Base-by-base conservation (phyloP, 495 filamentous ascomycete genomes). In the Neurospora discreta region DNA sequence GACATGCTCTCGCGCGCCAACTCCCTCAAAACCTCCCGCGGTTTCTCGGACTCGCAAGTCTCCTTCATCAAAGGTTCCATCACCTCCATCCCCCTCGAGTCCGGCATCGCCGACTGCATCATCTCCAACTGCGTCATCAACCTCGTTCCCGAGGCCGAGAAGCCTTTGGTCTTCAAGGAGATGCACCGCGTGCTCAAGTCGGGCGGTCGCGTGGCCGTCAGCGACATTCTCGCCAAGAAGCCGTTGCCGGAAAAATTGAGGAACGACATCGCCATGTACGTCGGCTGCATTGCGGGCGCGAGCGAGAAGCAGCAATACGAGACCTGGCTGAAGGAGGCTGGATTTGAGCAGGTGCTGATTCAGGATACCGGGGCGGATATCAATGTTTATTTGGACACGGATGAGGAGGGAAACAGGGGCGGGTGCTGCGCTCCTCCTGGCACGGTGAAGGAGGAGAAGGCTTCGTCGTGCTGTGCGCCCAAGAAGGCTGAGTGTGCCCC, bases 121-220 rank as follows among this genome's bases (percentile, higher is more conserved):
- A 89, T 90, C 72, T 80, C 77, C 71, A 80, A 81, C 74, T 89
- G 88, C 75, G 88, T 90, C 67, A 81, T 91, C 72, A 92, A 91
- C 77, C 86, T 92, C 0, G 87, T 92, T 0, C 88, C 89, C 1
- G 77, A 79, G 20, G 70, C 68, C 0, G 87, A 91, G 30, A 92
- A 90, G 78, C 83, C 74, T 4, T 65, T 81, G 20, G 88, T 85
- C 3, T 91, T 91, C 77, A 36, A 77, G 10, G 89, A 92, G 81
- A 90, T 91, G 74, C 81, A 81, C 76, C 85, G 90, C 9, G 72
- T 93, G 10, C 79, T 91, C 16, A 87, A 87, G 76, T 82, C 88
- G 0, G 86, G 87, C 23, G 90, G 90, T 2, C 79, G 89, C 33
- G 78, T 92, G 26, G 90, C 88, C 6, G 80, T 93, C 15, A 87